A percentile compares a stretch with the other conserved stretches of the same genome.
Evolutionary conservation across 2,329 filamentous ascomycete species (phyloP).

Genomic region (Capronia epimyces): DNA sequence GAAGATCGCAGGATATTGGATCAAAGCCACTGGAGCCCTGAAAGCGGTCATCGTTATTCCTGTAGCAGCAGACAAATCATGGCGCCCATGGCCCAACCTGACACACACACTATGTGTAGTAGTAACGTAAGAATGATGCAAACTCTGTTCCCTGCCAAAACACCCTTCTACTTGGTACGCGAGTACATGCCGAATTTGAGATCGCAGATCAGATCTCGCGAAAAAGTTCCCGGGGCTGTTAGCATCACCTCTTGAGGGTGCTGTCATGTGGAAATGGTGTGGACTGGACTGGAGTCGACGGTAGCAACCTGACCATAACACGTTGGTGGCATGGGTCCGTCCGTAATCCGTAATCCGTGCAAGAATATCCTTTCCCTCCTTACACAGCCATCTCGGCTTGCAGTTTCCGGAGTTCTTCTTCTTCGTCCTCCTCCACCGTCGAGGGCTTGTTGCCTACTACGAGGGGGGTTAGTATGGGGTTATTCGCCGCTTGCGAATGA

Average conservation of each 20-base stretch:
- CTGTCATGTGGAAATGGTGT: not conserved
- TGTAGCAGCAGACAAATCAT: no score
- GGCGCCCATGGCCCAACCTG: no score
- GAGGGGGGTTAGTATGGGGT: conserved; percentile 31
- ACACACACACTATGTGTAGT: not conserved
- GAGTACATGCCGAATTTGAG: not conserved
- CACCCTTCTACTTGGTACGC: not conserved
- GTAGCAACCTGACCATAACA: no score
- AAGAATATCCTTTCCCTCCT: conserved; percentile 28
- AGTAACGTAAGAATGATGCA: not conserved
- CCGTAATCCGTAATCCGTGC: no score
- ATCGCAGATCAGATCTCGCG: not conserved
- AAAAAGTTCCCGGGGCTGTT: not conserved
- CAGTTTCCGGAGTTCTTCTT: conserved; percentile 85
- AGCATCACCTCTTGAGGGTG: not conserved
- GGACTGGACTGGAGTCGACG: not conserved
- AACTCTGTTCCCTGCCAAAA: not conserved
- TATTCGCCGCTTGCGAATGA: conserved; percentile 1
- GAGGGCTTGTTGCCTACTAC: conserved; percentile 39
- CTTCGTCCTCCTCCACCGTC: conserved; percentile 83
- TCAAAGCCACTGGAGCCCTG: no score
- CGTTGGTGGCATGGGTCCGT: no score
- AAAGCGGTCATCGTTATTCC: no score
- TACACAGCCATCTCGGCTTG: conserved; percentile 97
- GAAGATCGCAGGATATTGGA: no score